phyloP scores from a whole-genome alignment of 148 eudicot species.

The Camellia granthamiana region DNA sequence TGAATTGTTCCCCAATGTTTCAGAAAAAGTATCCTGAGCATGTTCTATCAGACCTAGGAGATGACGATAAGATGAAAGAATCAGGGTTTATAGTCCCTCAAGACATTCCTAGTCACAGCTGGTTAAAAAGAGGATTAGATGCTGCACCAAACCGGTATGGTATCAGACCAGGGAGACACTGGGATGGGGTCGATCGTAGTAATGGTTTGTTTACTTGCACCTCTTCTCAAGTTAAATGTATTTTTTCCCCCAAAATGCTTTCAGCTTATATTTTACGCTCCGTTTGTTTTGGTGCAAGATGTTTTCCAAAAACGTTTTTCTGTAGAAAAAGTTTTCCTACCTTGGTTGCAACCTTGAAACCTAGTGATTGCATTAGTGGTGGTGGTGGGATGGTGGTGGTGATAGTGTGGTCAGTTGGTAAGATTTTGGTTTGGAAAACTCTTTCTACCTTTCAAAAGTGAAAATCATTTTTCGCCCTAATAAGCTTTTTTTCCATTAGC shows the following conservation, averaged over 20 bases:
- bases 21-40: conserved; percentile 47
- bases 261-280: not conserved
- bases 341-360: too few relatives aligned
- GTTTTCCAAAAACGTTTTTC: not conserved
- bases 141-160: conserved; percentile 89
- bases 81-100: conserved; percentile 87
- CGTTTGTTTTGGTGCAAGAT: not conserved
- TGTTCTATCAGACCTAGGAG: conserved; percentile 62
- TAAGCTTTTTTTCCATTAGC: too few relatives aligned
- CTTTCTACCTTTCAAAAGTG: too few relatives aligned
- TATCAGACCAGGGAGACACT: conserved; percentile 91
- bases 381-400: too few relatives aligned
- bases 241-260: not conserved
- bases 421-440: too few relatives aligned
- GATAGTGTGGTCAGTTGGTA: too few relatives aligned
- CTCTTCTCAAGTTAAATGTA: not conserved
- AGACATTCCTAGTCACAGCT: conserved; percentile 79
- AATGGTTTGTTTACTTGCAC: conserved; percentile 49
- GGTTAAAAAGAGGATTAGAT: conserved; percentile 68
- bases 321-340: not conserved
- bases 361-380: too few relatives aligned
- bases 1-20: not conserved
- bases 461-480: too few relatives aligned
- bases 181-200: conserved; percentile 99
- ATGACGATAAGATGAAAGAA: conserved; percentile 79